These are phyloP conservation scores for Aspergillus quadrilineatus DNA, from an alignment of 2,329 filamentous ascomycete genomes.

Conservation along the genomic window DNA sequence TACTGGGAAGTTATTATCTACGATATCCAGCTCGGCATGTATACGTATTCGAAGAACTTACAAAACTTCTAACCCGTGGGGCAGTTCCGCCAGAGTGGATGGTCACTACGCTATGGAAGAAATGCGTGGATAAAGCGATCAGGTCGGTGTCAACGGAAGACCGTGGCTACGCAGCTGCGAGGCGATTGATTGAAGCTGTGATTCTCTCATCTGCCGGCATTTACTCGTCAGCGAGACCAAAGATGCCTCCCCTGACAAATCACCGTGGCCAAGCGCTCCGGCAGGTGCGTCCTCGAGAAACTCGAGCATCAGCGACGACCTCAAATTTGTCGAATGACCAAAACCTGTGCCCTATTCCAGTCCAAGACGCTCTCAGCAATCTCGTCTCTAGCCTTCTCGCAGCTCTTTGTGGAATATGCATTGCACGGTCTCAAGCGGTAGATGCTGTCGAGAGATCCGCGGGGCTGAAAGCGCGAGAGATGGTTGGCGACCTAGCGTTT, in stretches of 20 bases:
- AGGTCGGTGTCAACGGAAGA: slow-evolving; percentile 39
- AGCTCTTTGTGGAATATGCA: slow-evolving; percentile 39
- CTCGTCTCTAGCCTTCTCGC: slow-evolving; percentile 36
- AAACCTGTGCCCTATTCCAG: slow-evolving; percentile 31
- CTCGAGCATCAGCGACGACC: slow-evolving; percentile 19
- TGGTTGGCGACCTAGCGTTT: slow-evolving; percentile 26
- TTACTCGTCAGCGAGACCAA: background rate
- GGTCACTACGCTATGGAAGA: slow-evolving; percentile 39
- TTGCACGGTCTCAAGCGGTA: slow-evolving; percentile 30
- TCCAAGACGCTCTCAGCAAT: slow-evolving; percentile 40
- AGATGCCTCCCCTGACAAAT: background rate
- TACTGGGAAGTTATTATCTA: slow-evolving; percentile 34
- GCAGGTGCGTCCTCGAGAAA: slow-evolving; percentile 12
- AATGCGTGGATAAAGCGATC: slow-evolving; percentile 37
- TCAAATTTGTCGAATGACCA: slow-evolving; percentile 6
- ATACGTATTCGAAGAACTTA: slow-evolving; percentile 36
- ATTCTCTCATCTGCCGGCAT: slow-evolving; percentile 31
- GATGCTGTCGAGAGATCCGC: slow-evolving; percentile 13
- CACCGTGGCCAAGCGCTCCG: background rate
- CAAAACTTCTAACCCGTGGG: slow-evolving; percentile 34
- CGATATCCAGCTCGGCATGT: slow-evolving; percentile 20
- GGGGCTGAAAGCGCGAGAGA: slow-evolving; percentile 27
- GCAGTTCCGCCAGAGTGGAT: slow-evolving; percentile 42
- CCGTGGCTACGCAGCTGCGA: slow-evolving; percentile 32
- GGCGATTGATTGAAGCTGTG: slow-evolving; percentile 33